Conservation (phyloP, 1,284 basidiomycete species). For the Marasmius sp. region DNA sequence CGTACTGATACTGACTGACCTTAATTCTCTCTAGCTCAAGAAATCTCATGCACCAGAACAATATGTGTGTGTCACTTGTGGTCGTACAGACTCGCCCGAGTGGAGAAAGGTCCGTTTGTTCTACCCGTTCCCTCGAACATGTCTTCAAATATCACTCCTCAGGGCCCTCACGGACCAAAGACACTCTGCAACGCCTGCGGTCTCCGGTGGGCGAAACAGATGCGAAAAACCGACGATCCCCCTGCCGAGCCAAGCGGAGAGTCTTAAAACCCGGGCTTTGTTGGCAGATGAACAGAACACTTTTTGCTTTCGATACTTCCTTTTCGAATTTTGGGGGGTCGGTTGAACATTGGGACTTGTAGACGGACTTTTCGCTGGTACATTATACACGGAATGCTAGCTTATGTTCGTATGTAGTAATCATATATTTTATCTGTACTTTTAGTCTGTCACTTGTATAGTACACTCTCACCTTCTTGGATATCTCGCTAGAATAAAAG, state of each 20-base stretch:
- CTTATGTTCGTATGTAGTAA: background rate
- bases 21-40: slow-evolving; percentile 40
- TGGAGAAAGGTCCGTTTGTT: slow-evolving; percentile 72
- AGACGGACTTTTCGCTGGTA: background rate
- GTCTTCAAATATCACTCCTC: slow-evolving; percentile 9
- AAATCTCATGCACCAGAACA: slow-evolving; percentile 57
- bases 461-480: background rate
- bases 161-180: slow-evolving; percentile 83
- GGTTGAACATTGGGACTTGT: no score
- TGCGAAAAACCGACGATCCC: slow-evolving; percentile 36
- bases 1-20: background rate
- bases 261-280: background rate
- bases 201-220: slow-evolving; percentile 78
- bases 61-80: slow-evolving; percentile 77
- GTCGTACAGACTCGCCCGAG: slow-evolving; percentile 79
- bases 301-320: no score
- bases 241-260: background rate
- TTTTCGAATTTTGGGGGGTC: no score
- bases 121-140: background rate
- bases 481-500: no score
- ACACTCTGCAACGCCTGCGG: slow-evolving; percentile 89
- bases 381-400: background rate
- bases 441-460: background rate
- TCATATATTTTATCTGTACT: background rate
- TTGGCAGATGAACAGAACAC: no score